Evolutionary conservation across 2,329 filamentous ascomycete genomes (phyloP).

Genomic region (Microcera coccophila): DNA sequence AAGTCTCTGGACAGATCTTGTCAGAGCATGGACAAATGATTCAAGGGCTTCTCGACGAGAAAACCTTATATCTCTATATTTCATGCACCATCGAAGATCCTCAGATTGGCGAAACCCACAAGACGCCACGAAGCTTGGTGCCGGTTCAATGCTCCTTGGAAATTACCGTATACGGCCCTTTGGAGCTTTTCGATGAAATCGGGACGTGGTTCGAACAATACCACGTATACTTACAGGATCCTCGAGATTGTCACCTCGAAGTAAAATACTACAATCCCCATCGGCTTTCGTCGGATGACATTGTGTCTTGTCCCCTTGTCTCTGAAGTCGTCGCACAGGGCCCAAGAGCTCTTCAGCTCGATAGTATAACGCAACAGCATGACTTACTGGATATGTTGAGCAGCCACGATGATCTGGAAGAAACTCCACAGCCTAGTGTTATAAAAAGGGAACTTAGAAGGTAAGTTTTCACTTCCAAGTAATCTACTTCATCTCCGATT

Average conservation of each 20-base stretch:
- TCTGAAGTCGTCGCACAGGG: neutral
- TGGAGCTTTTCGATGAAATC: conserved; percentile 25
- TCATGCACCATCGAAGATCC: neutral
- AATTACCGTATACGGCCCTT: conserved; percentile 32
- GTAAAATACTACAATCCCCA: conserved; percentile 36
- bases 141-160: conserved; percentile 4
- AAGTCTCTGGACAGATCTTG: too few relatives aligned
- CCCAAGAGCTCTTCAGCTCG: conserved; percentile 1
- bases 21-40: too few relatives aligned
- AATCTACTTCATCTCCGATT: neutral
- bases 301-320: neutral
- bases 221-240: conserved; percentile 35
- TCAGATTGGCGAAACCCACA: neutral
- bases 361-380: conserved; percentile 7
- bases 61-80: conserved; percentile 1
- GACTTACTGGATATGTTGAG: conserved; percentile 26
- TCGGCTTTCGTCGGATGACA: conserved; percentile 22
- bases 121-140: rapidly evolving
- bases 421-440: conserved; percentile 26
- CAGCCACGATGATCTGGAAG: conserved; percentile 23
- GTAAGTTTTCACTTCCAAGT: conserved; percentile 10
- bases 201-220: conserved; percentile 30
- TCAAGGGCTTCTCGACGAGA: conserved; percentile 12
- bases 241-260: conserved; percentile 23
- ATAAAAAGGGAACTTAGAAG: conserved; percentile 24